Evolutionary conservation across 1,284 basidiomycete species (phyloP).

Genomic region (Ganoderma sinense): DNA sequence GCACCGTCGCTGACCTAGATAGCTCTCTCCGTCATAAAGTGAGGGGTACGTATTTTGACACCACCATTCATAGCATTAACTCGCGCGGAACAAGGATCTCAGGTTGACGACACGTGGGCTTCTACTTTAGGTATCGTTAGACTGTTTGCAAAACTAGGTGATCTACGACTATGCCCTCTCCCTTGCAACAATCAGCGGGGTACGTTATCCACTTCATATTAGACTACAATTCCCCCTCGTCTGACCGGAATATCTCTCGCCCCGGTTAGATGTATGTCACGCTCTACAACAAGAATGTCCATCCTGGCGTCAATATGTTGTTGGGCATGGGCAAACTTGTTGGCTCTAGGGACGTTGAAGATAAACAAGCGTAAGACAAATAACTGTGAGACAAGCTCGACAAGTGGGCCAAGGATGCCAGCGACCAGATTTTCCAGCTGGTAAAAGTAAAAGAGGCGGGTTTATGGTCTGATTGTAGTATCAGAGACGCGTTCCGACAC

Average conservation of each 20-base stretch:
- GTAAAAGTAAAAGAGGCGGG: conserved; percentile 16
- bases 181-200: conserved; percentile 19
- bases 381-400: conserved; percentile 13
- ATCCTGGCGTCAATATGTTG: conserved; percentile 23
- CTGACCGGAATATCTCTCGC: no score
- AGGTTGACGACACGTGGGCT: conserved; percentile 12
- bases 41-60: no score
- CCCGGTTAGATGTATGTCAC: conserved; percentile 17
- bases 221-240: no score
- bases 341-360: conserved; percentile 11
- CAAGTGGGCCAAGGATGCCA: conserved; percentile 16
- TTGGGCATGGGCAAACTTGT: conserved; percentile 20
- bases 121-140: background rate
- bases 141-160: background rate
- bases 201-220: no score
- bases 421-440: conserved; percentile 13
- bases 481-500: background rate
- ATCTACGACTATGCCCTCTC: conserved; percentile 22
- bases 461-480: background rate
- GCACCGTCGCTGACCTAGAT: no score
- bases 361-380: conserved; percentile 2
- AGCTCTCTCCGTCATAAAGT: no score
- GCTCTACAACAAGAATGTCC: conserved; percentile 18
- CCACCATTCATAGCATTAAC: no score
- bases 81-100: no score